These are phyloP conservation scores for Pseudocercospora vitis DNA, from an alignment of 2,329 filamentous ascomycete species.

Conservation along the genomic window DNA sequence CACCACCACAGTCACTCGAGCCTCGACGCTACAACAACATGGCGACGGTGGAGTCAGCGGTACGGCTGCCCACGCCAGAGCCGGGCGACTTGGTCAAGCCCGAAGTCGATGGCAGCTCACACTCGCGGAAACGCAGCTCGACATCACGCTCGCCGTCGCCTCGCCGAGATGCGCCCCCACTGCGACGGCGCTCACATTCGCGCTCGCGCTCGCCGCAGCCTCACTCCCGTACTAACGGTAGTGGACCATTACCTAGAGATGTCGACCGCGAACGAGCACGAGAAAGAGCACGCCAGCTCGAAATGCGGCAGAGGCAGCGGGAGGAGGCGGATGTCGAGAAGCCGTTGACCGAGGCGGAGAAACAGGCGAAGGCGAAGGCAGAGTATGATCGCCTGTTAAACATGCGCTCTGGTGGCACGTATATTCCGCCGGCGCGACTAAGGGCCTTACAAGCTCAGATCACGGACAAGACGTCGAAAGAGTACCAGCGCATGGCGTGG, in stretches of 20 bases:
- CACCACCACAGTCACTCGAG: too few relatives aligned
- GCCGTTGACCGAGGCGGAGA: conserved; percentile 72
- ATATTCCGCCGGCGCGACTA: conserved; percentile 89
- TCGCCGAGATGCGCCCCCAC: conserved; percentile 35
- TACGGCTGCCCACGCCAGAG: conserved; percentile 34
- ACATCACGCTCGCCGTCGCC: conserved; percentile 40
- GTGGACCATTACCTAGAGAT: conserved; percentile 47
- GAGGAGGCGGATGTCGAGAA: conserved; percentile 50
- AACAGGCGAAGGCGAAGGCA: conserved; percentile 82
- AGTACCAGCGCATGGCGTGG: conserved; percentile 99
- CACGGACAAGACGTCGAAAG: conserved; percentile 91
- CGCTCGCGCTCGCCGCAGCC: conserved; percentile 37
- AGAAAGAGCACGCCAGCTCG: conserved; percentile 55
- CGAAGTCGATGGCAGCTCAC: background rate
- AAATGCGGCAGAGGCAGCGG: conserved; percentile 42
- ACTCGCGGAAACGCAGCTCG: conserved; percentile 34
- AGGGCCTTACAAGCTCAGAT: conserved; percentile 93
- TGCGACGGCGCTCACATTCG: conserved; percentile 30
- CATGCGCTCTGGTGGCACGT: conserved; percentile 92
- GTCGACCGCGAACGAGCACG: conserved; percentile 52
- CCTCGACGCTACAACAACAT: too few relatives aligned
- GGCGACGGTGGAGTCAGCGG: conserved; percentile 30
- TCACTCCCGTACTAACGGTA: conserved; percentile 4
- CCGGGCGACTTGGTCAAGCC: conserved; percentile 19
- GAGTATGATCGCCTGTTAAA: conserved; percentile 90